A percentile compares a stretch with the other conserved stretches of the same genome.
Evolutionary conservation across 129 eudicot species (phyloP).

Genomic region (Smallanthus sonchifolius): DNA sequence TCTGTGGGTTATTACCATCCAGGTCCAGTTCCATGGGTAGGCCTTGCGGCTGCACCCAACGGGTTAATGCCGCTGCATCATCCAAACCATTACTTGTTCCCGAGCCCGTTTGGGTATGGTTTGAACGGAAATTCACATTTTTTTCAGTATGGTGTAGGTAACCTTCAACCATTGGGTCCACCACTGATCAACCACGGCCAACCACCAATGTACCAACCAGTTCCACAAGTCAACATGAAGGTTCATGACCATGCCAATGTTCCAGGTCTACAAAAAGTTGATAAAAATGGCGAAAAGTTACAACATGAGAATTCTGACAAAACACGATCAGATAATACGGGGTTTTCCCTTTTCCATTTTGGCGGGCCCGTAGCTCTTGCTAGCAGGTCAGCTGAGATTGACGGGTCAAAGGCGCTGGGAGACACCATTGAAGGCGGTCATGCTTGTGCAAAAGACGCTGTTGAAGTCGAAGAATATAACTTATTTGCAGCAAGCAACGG

Average conservation of each 20-base stretch:
- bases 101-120: conserved; percentile 60
- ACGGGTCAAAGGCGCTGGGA: conserved; percentile 19
- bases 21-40: conserved; percentile 58
- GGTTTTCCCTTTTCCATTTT: conserved; percentile 83
- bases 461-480: conserved; percentile 63
- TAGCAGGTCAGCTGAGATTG: conserved; percentile 48
- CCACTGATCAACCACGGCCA: conserved; percentile 47
- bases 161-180: conserved; percentile 58
- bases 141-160: conserved; percentile 60
- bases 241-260: conserved; percentile 34
- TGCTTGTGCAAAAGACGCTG: conserved; percentile 45
- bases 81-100: conserved; percentile 58
- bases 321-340: conserved; percentile 35
- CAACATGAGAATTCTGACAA: conserved; percentile 28
- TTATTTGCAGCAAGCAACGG: conserved; percentile 75
- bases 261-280: conserved; percentile 20
- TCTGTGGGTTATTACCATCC: conserved; percentile 61
- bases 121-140: conserved; percentile 56
- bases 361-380: conserved; percentile 87
- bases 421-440: conserved; percentile 36
- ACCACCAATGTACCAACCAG: conserved; percentile 57
- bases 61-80: conserved; percentile 62
- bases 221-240: conserved; percentile 38
- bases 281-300: conserved; percentile 25
- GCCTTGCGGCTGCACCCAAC: conserved; percentile 57